phyloP scores from a whole-genome alignment of 2,329 filamentous ascomycete genomes.

The Phaeosphaeria sp. region DNA sequence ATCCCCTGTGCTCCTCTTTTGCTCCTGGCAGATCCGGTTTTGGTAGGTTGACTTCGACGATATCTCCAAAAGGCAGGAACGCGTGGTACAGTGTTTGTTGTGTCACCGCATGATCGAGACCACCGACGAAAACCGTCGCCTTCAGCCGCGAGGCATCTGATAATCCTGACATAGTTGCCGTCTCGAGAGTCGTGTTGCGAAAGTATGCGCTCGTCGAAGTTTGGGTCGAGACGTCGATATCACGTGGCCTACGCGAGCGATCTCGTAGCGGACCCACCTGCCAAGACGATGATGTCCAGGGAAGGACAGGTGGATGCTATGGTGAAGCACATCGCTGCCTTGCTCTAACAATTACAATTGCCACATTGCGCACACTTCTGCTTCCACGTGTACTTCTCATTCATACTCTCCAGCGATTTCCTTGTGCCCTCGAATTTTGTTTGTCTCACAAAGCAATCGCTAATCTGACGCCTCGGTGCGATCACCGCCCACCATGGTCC shows the following conservation, averaged over 20 bases:
- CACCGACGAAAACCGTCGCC: constrained; percentile 90
- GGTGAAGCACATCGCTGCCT: constrained; percentile 36
- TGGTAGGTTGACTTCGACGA: constrained; percentile 87
- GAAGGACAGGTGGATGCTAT: constrained; percentile 47
- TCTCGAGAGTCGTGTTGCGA: constrained; percentile 2
- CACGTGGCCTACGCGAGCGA: constrained; percentile 30
- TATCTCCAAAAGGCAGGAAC: constrained; percentile 96
- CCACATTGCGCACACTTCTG: constrained; percentile 28
- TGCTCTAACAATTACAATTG: constrained; percentile 18
- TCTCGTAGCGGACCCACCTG: constrained; percentile 18
- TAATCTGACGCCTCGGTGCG: constrained; percentile 38
- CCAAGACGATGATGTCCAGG: constrained; percentile 26
- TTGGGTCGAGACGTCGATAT: constrained; percentile 28
- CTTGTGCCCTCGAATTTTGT: constrained; percentile 21
- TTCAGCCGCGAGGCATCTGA: constrained; percentile 85
- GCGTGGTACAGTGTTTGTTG: constrained; percentile 80
- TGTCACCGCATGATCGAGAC: constrained; percentile 81
- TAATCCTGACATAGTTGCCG: constrained; percentile 61
- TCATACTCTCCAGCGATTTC: constrained; percentile 16
- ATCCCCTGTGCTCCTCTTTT: constrained; percentile 83
- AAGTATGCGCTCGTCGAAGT: constrained; percentile 9
- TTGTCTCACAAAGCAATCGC: constrained; percentile 24
- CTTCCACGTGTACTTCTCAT: constrained; percentile 10
- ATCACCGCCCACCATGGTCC: constrained; percentile 74
- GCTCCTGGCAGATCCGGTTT: constrained; percentile 84